phyloP scores from a whole-genome alignment of 306 rosid genomes.

The Malus sylvestris region DNA sequence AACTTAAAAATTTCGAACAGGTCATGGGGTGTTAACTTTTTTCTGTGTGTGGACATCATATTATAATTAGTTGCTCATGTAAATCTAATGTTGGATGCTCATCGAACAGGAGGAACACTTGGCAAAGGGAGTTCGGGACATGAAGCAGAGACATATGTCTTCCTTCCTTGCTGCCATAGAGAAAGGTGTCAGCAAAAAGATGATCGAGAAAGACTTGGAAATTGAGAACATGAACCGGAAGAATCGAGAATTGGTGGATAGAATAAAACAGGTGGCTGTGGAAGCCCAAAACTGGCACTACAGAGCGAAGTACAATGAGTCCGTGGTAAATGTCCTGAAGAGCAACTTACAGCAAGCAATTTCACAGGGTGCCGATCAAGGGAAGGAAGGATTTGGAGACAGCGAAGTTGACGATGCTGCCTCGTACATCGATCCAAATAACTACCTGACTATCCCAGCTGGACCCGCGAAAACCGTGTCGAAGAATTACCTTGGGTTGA shows the following conservation, averaged over 20 bases:
- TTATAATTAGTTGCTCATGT: background rate
- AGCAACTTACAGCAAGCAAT: constrained; percentile 81
- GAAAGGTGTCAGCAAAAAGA: constrained; percentile 59
- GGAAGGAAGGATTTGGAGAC: constrained; percentile 93
- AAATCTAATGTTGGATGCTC: constrained; percentile 1
- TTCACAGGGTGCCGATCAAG: constrained; percentile 78
- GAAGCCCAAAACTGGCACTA: constrained; percentile 89
- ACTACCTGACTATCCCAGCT: constrained; percentile 37
- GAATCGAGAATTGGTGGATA: constrained; percentile 71
- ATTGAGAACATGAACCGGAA: constrained; percentile 68
- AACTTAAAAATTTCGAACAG: background rate
- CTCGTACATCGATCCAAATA: constrained; percentile 55
- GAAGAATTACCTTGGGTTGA: constrained; percentile 29
- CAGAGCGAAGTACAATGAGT: constrained; percentile 79
- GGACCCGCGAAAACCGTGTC: constrained; percentile 20
- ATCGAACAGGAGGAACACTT: constrained; percentile 66
- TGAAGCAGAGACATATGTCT: constrained; percentile 64
- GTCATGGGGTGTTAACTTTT: background rate
- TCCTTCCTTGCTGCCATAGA: constrained; percentile 60
- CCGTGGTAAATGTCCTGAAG: constrained; percentile 64
- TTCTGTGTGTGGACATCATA: background rate
- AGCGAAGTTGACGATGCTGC: constrained; percentile 79
- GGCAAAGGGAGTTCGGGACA: constrained; percentile 69
- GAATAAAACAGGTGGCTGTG: constrained; percentile 64
- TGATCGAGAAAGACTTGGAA: constrained; percentile 65